Base-by-base conservation (phyloP, 2,329 filamentous ascomycete genomes). In the Podosphaera fusca region DNA sequence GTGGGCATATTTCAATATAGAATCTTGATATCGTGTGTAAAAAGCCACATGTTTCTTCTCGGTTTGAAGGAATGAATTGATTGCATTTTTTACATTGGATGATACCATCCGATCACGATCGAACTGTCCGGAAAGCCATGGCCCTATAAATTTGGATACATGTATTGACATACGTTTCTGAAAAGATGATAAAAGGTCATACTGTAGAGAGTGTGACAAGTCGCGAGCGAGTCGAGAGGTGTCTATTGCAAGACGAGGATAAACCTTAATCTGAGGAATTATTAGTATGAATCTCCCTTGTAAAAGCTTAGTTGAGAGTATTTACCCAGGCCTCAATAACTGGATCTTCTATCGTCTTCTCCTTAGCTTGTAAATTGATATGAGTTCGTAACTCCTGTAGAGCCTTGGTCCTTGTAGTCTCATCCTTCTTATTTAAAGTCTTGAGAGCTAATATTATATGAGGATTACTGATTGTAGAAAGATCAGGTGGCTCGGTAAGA, bases 111-210 rank as follows among this genome's bases (percentile, higher is more conserved):
- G 80, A 66, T 98, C 90, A 62, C 79, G 84, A 68, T 98, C 92
- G 66, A 88, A 94, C 1, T 84, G 78, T 0, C 90, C 92, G 6
- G 86, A 85, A 10, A 96, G 76, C 92, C 94, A 98, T n/a, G 87
- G 77, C 8, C 85, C 88, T 51, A 94, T 81, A 40, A 94, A 74
- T 59, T 78, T 81, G 10, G 87, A 81, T 60, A 98, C 75, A 63
- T 84, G 76, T 61, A 79, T 85, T 60, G 87, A 87, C 71, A 95
- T 86, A 60, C 88, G 80, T 73, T 92, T 94, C 54, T 87, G 84
- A 4, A 76, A 75, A 3, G 77, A 78, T 61, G 75, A 76, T 64
- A 81, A 70, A 10, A 82, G 69, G 62, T 77, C 75, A 61, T 74
- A 71, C 64, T 94, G 88, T 31, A 94, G 68, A 9, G 71, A 74